These are phyloP conservation scores for Arthroderma uncinatum DNA, from an alignment of 2,329 filamentous ascomycete species.

Conservation along the genomic window DNA sequence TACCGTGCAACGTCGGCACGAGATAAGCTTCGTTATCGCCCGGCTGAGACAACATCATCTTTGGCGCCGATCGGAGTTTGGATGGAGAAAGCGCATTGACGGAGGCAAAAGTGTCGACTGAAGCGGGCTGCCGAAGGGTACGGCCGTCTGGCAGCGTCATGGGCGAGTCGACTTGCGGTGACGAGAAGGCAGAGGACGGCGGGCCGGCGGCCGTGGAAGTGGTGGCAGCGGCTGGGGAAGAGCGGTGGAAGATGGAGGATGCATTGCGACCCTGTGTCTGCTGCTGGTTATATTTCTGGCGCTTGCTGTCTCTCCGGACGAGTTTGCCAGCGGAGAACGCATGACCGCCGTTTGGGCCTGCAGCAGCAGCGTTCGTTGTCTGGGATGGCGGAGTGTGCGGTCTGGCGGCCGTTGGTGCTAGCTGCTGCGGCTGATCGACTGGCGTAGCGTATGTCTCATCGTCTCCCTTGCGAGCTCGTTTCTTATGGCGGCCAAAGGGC, in stretches of 20 bases:
- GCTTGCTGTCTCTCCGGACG: conserved; percentile 24
- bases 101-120: conserved; percentile 17
- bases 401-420: background rate
- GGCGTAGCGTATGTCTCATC: conserved; percentile 28
- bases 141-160: background rate
- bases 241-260: conserved; percentile 10
- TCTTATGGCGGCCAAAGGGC: conserved; percentile 68
- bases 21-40: conserved; percentile 35
- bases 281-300: conserved; percentile 21
- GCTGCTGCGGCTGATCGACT: conserved; percentile 1
- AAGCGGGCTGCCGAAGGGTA: conserved; percentile 15
- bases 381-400: conserved; percentile 2
- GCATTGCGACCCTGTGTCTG: conserved; percentile 12
- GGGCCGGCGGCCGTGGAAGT: conserved; percentile 1
- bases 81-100: conserved; percentile 6
- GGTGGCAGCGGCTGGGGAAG: conserved; percentile 1
- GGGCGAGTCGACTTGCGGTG: background rate
- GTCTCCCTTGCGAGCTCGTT: conserved; percentile 51
- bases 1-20: conserved; percentile 43
- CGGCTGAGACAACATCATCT: conserved; percentile 24
- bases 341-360: conserved; percentile 6
- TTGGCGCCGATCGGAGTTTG: conserved; percentile 17
- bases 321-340: conserved; percentile 17
- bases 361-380: background rate
- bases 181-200: background rate